Evolutionary conservation across 1,284 basidiomycete genomes (phyloP).

Genomic region (Volvariella surrecta): DNA sequence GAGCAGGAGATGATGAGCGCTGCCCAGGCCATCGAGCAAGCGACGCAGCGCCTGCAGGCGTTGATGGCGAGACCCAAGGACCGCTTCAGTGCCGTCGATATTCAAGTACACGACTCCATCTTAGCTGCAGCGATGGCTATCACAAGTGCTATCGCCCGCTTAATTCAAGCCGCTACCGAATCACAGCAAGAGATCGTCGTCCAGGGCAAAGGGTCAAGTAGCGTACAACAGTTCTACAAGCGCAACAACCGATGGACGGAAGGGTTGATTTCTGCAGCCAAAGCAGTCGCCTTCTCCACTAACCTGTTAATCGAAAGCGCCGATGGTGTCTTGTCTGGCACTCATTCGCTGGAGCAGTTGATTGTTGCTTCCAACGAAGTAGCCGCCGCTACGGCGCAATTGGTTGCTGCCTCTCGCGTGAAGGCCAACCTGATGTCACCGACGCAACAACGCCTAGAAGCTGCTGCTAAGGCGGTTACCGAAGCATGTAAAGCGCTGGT

Average conservation of each 20-base stretch:
- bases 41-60: slow-evolving; percentile 83
- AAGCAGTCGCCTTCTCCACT: slow-evolving; percentile 97
- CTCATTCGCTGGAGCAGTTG: slow-evolving; percentile 95
- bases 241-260: slow-evolving; percentile 99
- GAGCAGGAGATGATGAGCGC: slow-evolving; percentile 95
- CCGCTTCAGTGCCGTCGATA: slow-evolving; percentile 83
- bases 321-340: slow-evolving; percentile 94
- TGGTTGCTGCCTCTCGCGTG: slow-evolving; percentile 96
- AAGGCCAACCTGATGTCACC: slow-evolving; percentile 98
- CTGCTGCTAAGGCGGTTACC: slow-evolving; percentile 96
- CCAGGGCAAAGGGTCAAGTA: slow-evolving; percentile 87
- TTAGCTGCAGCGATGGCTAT: slow-evolving; percentile 90
- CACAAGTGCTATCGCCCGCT: slow-evolving; percentile 88
- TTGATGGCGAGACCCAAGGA: slow-evolving; percentile 89
- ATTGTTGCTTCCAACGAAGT: slow-evolving; percentile 99
- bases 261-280: slow-evolving; percentile 96
- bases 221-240: slow-evolving; percentile 98
- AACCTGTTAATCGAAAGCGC: slow-evolving; percentile 94
- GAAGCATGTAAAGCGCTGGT: slow-evolving; percentile 98
- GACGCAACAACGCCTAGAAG: slow-evolving; percentile 93
- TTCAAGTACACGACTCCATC: slow-evolving; percentile 98
- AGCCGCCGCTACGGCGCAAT: slow-evolving; percentile 92
- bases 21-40: slow-evolving; percentile 88
- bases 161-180: slow-evolving; percentile 95
- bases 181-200: slow-evolving; percentile 98